Evolutionary conservation across 257 asterid species (phyloP), one percentile per base, ranked within the genome.

Genomic region (Cynanchum wilfordii): DNA sequence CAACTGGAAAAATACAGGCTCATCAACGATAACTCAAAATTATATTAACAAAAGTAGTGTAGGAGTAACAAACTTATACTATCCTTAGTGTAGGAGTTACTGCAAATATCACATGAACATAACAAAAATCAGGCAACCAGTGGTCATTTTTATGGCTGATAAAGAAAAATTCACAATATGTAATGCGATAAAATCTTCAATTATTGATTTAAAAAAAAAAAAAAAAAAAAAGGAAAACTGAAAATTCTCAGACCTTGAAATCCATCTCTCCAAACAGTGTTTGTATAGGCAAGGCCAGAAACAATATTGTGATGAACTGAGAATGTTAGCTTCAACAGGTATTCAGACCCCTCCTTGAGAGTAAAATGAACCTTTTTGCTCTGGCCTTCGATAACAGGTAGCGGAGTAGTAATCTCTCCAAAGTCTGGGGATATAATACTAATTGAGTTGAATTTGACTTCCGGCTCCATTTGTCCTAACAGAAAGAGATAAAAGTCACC

Each of bases 241-340:
- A 54, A 51, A 70, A 75, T 30, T 71, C 70, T 42, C 79, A 30
- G 70, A 90, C 96, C 96, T 88, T 90, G 87, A 42, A 90, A 29
- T 70, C 89, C 88, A 72, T 80, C 80, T 69, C 87, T 90, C 95
- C 96, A 87, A 57, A 90, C 96, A 7, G 88, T 80, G 75, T 85
- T 90, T 17, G 92, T 84, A 80, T 90, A 90, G 4, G 90, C 85
- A 70, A 90, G 84, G 70, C 96, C 92, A 27, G 95, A 90, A 9
- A 90, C 92, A 55, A 90, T 88, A 81, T 88, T 90, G 83, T 90
- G 95, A 79, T 85, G 88, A 84, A 90, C 96, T 0, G 87, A 84
- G 84, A 90, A 90, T 27, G 88, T 80, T 30, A 90, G 83, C 85
- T 82, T 88, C 75, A 90, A 87, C 67, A 80, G 84, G 76, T 82